A percentile compares a stretch with the other conserved stretches of the same genome.
Evolutionary conservation across 2,329 filamentous ascomycete genomes (phyloP).

Genomic region (Orbilia oligospora): DNA sequence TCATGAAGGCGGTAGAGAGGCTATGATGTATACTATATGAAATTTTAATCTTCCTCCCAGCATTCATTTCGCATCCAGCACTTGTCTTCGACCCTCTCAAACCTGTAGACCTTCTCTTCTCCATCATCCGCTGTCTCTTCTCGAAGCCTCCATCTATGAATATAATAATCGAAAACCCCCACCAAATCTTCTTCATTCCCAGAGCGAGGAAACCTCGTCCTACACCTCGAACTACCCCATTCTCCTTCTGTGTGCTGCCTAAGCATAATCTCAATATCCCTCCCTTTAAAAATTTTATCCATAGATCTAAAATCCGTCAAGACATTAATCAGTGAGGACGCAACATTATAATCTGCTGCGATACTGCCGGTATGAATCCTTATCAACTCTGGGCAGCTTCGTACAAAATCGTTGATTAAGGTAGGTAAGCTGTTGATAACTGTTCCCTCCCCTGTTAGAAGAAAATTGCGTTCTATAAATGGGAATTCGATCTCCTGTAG

Average conservation of each 20-base stretch:
- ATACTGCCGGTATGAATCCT: constrained; percentile 2
- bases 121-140: not conserved
- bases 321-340: not conserved
- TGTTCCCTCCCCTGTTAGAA: not conserved
- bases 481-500: not conserved
- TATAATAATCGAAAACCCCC: constrained; percentile 9
- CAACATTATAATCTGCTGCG: not conserved
- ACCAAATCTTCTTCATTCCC: constrained; percentile 12
- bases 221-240: not conserved
- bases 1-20: too few relatives aligned
- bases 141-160: constrained; percentile 3
- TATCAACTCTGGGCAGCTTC: not conserved
- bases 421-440: not conserved
- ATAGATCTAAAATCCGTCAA: not conserved
- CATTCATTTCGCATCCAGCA: constrained; percentile 17
- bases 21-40: too few relatives aligned
- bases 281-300: not conserved
- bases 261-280: not conserved
- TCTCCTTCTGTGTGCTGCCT: not conserved
- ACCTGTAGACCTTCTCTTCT: not conserved
- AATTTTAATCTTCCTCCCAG: constrained; percentile 12
- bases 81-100: not conserved
- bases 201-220: not conserved
- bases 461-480: not conserved
- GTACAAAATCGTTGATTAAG: not conserved